Evolutionary conservation across 2,329 filamentous ascomycete genomes (phyloP).

Genomic region (Trematosphaeria pertusa): DNA sequence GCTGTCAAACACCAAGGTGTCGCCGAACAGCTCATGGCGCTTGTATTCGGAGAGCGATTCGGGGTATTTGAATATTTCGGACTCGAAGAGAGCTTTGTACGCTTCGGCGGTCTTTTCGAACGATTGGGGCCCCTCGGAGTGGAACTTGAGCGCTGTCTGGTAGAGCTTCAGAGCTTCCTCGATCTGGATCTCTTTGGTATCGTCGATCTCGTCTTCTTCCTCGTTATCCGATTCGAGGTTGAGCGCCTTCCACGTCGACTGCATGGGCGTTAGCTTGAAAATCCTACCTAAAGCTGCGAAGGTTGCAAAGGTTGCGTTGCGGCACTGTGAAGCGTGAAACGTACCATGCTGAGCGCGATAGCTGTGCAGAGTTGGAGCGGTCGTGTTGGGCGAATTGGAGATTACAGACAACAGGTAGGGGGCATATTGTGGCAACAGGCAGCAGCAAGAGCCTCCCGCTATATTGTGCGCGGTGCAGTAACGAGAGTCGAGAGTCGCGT

Average conservation of each 20-base stretch:
- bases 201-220: slow-evolving; percentile 88
- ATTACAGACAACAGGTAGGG: too few species aligned
- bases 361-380: slow-evolving; percentile 9
- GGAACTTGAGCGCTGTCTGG: slow-evolving; percentile 86
- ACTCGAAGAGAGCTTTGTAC: slow-evolving; percentile 84
- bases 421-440: too few species aligned
- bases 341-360: slow-evolving; percentile 28
- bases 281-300: too few species aligned
- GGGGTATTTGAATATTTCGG: slow-evolving; percentile 91
- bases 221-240: slow-evolving; percentile 95
- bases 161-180: slow-evolving; percentile 97
- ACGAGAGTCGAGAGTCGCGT: too few species aligned
- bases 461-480: too few species aligned
- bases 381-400: slow-evolving; percentile 9
- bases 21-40: slow-evolving; percentile 65
- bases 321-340: slow-evolving; percentile 16
- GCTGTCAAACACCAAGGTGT: slow-evolving; percentile 51
- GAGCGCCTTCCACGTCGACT: slow-evolving; percentile 77
- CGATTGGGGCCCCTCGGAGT: slow-evolving; percentile 81
- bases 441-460: too few species aligned
- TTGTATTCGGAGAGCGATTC: slow-evolving; percentile 87
- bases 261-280: slow-evolving; percentile 1
- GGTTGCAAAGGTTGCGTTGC: slow-evolving; percentile 3
- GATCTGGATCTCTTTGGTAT: slow-evolving; percentile 94
- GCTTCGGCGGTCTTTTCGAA: slow-evolving; percentile 80